Conservation (phyloP, 2,329 filamentous ascomycete species). For the Penicillium sp. region DNA sequence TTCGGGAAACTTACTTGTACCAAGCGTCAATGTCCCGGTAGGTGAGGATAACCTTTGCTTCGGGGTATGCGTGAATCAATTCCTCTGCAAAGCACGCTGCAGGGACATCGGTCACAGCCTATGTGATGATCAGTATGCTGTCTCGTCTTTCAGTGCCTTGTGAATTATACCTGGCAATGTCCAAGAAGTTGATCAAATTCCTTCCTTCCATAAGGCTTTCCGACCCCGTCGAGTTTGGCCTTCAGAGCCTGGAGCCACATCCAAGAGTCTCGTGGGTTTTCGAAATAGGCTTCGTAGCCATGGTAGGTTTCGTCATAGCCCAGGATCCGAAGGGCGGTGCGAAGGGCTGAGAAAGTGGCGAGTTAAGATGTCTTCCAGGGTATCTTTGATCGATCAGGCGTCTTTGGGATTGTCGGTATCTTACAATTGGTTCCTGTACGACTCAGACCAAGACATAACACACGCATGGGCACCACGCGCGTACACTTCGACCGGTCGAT, state of each 20-base stretch:
- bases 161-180: conserved; percentile 7
- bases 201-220: conserved; percentile 30
- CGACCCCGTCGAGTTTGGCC: conserved; percentile 57
- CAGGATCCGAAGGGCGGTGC: conserved; percentile 44
- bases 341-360: conserved; percentile 47
- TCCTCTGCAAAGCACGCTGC: conserved; percentile 17
- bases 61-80: conserved; percentile 20
- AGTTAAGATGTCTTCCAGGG: not conserved
- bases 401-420: conserved; percentile 20
- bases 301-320: conserved; percentile 67
- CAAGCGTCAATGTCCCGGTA: conserved; percentile 6
- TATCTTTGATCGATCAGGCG: too few species aligned
- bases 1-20: not conserved
- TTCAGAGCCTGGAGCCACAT: conserved; percentile 62
- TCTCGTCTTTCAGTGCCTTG: not conserved
- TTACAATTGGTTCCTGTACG: conserved; percentile 66
- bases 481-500: not conserved
- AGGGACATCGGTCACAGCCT: conserved; percentile 18
- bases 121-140: not conserved
- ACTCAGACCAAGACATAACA: conserved; percentile 56
- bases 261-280: conserved; percentile 55
- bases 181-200: conserved; percentile 20
- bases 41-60: conserved; percentile 21
- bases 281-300: conserved; percentile 62
- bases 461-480: not conserved